These are phyloP conservation scores for Mycoemilia scoparia DNA, from an alignment of 192 early-diverging fungal species.

Conservation along the genomic window DNA sequence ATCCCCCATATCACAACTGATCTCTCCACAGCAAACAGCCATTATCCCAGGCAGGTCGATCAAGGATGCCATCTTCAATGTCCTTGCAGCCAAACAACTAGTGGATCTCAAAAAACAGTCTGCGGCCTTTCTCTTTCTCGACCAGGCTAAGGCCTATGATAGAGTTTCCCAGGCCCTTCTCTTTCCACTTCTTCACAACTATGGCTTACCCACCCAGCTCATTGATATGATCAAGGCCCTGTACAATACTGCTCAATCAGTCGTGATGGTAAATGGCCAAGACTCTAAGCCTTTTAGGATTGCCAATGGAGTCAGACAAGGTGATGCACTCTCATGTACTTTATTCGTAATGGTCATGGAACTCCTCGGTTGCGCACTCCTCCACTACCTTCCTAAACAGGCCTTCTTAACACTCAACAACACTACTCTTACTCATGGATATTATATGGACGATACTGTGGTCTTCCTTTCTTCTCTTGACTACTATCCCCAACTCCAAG, in stretches of 20 bases:
- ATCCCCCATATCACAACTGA: too few relatives aligned
- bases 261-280: too few relatives aligned
- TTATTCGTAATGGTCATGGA: conserved; percentile 3
- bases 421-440: conserved; percentile 4
- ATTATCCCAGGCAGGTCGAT: conserved; percentile 5
- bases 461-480: conserved; percentile 1
- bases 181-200: conserved; percentile 3
- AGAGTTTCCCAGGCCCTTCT: conserved; percentile 3
- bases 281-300: too few relatives aligned
- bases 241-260: too few relatives aligned
- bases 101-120: not conserved
- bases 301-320: too few relatives aligned
- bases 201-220: not conserved
- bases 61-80: conserved; percentile 2
- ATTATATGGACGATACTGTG: conserved; percentile 7
- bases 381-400: not conserved
- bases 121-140: conserved; percentile 5
- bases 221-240: too few relatives aligned
- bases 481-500: not conserved
- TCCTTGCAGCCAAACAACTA: conserved; percentile 2
- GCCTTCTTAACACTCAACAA: too few relatives aligned
- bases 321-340: not conserved
- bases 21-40: conserved; percentile 6
- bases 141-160: conserved; percentile 6
- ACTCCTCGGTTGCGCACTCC: conserved; percentile 2